These are phyloP conservation scores for Trichosanthes truncata DNA, from an alignment of 306 rosid species.

Conservation along the genomic window DNA sequence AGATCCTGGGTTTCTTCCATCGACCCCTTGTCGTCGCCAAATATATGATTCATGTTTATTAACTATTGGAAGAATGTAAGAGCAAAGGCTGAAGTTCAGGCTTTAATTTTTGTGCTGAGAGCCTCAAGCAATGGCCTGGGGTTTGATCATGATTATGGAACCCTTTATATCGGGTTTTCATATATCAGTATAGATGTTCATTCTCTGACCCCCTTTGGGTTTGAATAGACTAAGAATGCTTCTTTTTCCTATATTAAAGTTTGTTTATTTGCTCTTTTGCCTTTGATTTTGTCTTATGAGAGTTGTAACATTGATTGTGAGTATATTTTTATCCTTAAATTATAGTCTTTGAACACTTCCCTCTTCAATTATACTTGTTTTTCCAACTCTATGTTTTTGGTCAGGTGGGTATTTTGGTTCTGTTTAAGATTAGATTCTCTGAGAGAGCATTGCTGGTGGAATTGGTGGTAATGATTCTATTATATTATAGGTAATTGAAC, in stretches of 20 bases:
- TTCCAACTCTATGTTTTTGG: background rate
- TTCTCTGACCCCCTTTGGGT: slow-evolving; percentile 1
- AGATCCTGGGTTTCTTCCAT: slow-evolving; percentile 21
- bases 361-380: background rate
- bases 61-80: slow-evolving; percentile 2
- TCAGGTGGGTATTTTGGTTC: background rate
- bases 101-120: slow-evolving; percentile 13
- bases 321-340: background rate
- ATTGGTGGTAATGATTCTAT: background rate
- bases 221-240: slow-evolving; percentile 6
- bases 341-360: background rate
- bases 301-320: slow-evolving; percentile 2
- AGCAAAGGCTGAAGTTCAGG: slow-evolving; percentile 10
- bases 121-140: slow-evolving; percentile 6
- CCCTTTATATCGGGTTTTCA: background rate
- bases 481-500: background rate
- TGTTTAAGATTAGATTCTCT: too few species aligned
- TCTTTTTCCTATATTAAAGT: slow-evolving; percentile 5
- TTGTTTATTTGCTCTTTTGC: background rate
- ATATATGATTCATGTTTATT: slow-evolving; percentile 2
- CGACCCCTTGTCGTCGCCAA: background rate
- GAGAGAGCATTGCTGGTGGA: too few species aligned
- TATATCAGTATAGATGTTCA: slow-evolving; percentile 7
- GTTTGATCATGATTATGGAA: background rate
- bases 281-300: slow-evolving; percentile 1